Base-by-base conservation (phyloP, 1,284 basidiomycete genomes). In the Phellopilus nigrolimitatus region DNA sequence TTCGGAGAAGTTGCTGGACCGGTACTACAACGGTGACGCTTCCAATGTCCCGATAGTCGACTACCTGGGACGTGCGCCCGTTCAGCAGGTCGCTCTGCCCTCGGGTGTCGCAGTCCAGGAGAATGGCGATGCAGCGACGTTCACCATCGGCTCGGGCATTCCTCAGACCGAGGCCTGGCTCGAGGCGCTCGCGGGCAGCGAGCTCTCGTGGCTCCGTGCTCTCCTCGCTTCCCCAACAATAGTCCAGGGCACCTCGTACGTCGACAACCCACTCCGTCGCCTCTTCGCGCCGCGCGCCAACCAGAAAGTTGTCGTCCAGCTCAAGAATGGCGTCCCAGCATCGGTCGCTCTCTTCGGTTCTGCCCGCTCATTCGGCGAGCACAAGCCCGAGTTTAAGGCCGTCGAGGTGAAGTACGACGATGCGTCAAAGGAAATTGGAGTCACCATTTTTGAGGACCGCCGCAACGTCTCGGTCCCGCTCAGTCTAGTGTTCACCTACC, bases 181-280 rank as follows among this genome's bases (percentile, higher is more conserved):
- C 49, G 86, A 92, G 62, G 74, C 76, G 42, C 76, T 99, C 49
- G 91, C 91, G 47, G 95, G 95, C 21, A 70, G 82, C 39, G 71
- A 84, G 56, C 76, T 94, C 56, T 82, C 74, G 65, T 98, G 95
- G 95, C 75, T 95, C 44, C 79, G 87, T 47, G 95, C 95, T 12
- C 78, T 97, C 45, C 71, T 97, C 54, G 83, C 84, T 4, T 88
- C 89, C 22, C 74, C 80, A 50, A 94, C 83, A 57, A 80, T 98
- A 58, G 84, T 95, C 19, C 93, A 92, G 65, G 94, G 91, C 39
- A 73, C 75, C 2, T 77, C 79, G 3, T 95, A 94, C 69, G 73
- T 95, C 57, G 83, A 91, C 65, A 97, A 98, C 69, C 93, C 94
- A 41, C 76, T 97, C 64, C 82, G 86, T 61, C 86, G 94, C 51